phyloP scores from a whole-genome alignment of 78 protist species.

The Diacronema lutheri region DNA sequence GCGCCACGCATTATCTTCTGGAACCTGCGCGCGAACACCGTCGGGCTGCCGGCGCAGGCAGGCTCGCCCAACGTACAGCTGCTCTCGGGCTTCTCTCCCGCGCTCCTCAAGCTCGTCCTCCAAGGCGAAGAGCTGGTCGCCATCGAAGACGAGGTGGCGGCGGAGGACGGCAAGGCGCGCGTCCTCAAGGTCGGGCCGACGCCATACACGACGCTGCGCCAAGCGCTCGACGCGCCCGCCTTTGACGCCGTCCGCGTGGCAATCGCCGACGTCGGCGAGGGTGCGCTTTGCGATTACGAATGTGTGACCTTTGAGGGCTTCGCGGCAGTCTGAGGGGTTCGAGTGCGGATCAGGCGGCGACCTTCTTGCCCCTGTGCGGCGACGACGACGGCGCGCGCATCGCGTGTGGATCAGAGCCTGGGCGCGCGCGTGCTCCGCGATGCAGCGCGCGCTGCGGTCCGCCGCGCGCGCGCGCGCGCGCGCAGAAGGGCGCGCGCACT shows the following conservation, averaged over 20 bases:
- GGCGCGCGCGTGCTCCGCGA: too few relatives aligned
- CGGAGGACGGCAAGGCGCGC: neutral
- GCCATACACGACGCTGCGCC: neutral
- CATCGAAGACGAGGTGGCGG: neutral
- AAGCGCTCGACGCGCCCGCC: neutral
- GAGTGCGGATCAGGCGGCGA: too few relatives aligned
- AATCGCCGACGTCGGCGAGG: neutral
- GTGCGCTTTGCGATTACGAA: neutral
- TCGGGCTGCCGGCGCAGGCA: neutral
- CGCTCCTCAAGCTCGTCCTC: neutral
- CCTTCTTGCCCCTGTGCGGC: too few relatives aligned
- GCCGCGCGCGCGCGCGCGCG: too few relatives aligned
- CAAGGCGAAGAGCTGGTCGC: neutral
- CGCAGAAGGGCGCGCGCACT: too few relatives aligned
- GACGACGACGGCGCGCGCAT: too few relatives aligned
- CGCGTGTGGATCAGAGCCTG: too few relatives aligned
- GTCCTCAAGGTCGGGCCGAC: neutral
- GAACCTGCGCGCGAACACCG: neutral
- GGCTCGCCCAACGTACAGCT: neutral
- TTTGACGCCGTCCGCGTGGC: neutral
- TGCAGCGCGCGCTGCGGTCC: too few relatives aligned
- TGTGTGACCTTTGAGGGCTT: neutral
- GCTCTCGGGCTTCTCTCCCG: neutral
- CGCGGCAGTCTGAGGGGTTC: too few relatives aligned
- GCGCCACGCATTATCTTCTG: neutral